phyloP scores from a whole-genome alignment of 371 early-diverging fungal genomes.

The Mortierella sp. region DNA sequence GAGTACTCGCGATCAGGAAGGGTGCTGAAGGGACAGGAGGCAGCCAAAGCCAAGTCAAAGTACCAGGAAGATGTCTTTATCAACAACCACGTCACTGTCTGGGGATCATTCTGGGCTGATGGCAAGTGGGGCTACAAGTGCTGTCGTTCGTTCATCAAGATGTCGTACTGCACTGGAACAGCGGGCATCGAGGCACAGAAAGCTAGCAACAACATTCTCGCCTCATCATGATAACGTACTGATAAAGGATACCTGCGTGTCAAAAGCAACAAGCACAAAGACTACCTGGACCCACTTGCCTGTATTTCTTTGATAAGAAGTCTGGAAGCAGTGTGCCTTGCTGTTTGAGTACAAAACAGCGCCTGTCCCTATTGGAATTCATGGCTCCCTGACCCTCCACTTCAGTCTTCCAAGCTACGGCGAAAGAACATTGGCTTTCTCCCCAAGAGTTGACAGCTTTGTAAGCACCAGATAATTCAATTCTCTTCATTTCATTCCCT shows the following conservation, averaged over 20 bases:
- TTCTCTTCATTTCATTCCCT: too few relatives aligned
- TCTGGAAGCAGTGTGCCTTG: too few relatives aligned
- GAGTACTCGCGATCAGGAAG: slow-evolving; percentile 96
- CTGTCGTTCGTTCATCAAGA: slow-evolving; percentile 80
- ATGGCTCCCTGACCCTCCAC: too few relatives aligned
- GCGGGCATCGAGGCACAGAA: slow-evolving; percentile 79
- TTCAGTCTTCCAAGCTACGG: too few relatives aligned
- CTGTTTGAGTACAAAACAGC: too few relatives aligned
- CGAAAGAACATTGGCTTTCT: too few relatives aligned
- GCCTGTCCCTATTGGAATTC: too few relatives aligned
- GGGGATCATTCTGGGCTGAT: slow-evolving; percentile 96
- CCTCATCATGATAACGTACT: slow-evolving; percentile 4
- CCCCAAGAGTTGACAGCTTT: too few relatives aligned
- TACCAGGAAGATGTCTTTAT: slow-evolving; percentile 91
- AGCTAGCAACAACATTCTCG: slow-evolving; percentile 25
- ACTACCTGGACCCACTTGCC: too few relatives aligned
- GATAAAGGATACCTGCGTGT: not conserved
- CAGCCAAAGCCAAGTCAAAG: slow-evolving; percentile 79
- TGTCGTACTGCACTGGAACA: slow-evolving; percentile 85
- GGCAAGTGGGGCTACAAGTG: slow-evolving; percentile 97
- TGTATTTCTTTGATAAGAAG: too few relatives aligned
- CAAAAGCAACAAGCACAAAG: not conserved
- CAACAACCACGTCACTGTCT: slow-evolving; percentile 89
- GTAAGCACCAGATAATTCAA: too few relatives aligned
- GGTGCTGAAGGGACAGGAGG: slow-evolving; percentile 87